phyloP scores from a whole-genome alignment of 495 filamentous ascomycete species.

The Massariosphaeria phaeospora region DNA sequence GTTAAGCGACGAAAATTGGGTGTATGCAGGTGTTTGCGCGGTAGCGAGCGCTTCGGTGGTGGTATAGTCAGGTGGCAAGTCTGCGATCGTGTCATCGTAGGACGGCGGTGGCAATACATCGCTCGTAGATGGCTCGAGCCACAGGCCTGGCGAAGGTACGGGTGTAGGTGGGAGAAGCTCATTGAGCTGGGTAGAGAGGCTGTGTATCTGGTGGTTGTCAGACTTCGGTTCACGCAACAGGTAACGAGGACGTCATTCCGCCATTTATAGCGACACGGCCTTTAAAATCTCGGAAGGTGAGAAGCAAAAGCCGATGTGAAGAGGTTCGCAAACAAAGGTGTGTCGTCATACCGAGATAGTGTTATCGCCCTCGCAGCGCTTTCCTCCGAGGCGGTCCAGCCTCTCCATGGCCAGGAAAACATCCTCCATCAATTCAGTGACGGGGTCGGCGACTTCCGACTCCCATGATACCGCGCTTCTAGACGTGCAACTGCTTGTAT shows the following conservation, averaged over 20 bases:
- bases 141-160: conserved; percentile 19
- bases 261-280: no score
- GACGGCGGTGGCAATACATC: conserved; percentile 27
- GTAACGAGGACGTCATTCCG: no score
- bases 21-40: conserved; percentile 25
- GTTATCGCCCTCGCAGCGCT: conserved; percentile 1
- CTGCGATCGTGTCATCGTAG: conserved; percentile 36
- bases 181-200: conserved; percentile 20
- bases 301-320: neutral
- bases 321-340: conserved; percentile 11
- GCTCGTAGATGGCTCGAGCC: conserved; percentile 4
- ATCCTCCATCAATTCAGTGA: conserved; percentile 22
- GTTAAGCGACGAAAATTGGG: conserved; percentile 27
- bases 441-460: conserved; percentile 9
- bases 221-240: neutral
- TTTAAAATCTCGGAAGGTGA: no score
- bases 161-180: conserved; percentile 20
- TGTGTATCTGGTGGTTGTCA: conserved; percentile 28
- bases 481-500: conserved; percentile 7
- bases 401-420: conserved; percentile 22
- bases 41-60: conserved; percentile 34
- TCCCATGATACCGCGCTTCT: conserved; percentile 8
- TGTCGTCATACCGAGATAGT: conserved; percentile 28
- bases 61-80: conserved; percentile 39
- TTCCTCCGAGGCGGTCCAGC: conserved; percentile 10